Evolutionary conservation across 345 rosid genomes (phyloP), one percentile per base, ranked within the genome.

Genomic region (Bruguiera parviflora): DNA sequence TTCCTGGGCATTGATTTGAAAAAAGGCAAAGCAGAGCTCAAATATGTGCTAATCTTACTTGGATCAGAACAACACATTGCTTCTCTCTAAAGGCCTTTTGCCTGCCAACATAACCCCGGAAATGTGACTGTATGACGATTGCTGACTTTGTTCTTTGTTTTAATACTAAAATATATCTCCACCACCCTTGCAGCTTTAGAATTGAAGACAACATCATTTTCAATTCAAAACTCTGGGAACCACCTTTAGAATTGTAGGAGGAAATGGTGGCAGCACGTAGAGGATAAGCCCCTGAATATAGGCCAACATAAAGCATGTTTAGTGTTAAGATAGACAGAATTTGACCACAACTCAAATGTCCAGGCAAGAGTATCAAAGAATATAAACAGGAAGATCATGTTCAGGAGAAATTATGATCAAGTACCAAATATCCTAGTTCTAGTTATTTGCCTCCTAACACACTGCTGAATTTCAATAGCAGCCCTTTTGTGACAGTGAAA

Each of bases 111-210:
- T 91, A 82, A 16, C 88, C 86, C 69, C 90, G 85, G 60, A 84
- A 57, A 70, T 77, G 78, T 35, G 82, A 79, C 70, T 91, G 98
- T 70, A 94, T 84, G 55, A 77, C 21, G 64, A 81, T 78, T 39
- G 85, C 86, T 64, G 95, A 80, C 53, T 66, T 80, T 69, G 60
- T 75, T 81, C 81, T 85, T 70, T 69, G 58, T 70, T 86, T 87
- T 49, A 59, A 81, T 70, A 77, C 70, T 57, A 81, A 53, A 65
- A 82, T 68, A 67, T 57, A 68, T 77, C 84, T 94, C 98, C 97
- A 94, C 95, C 95, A 89, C 77, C 92, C 82, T 75, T 94, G 97
- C 75, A 89, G 76, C 83, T 82, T 89, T 65, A 86, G 58, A 73
- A 87, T 79, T n/a, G 88, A 81, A 66, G 56, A 71, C 63, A 79